phyloP scores from a whole-genome alignment of 495 filamentous ascomycete species.

The Lepidopterella palustris region DNA sequence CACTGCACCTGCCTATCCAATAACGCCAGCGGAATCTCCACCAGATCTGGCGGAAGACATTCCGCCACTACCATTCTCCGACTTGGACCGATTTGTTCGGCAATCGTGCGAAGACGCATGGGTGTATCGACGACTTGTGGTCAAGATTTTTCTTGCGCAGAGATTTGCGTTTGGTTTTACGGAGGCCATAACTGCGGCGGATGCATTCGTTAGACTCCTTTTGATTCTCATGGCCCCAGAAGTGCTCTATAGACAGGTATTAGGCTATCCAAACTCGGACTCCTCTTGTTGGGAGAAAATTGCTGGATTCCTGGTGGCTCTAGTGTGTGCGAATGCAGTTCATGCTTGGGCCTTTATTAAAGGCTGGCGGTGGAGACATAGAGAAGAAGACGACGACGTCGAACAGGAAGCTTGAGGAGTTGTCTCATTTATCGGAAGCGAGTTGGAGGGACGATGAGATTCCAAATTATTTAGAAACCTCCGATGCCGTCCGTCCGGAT shows the following conservation, averaged over 20 bases:
- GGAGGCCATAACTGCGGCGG: slow-evolving; percentile 16
- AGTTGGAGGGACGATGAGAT: background rate
- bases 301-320: background rate
- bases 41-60: slow-evolving; percentile 18
- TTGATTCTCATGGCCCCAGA: too few species aligned
- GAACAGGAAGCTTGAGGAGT: background rate
- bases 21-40: background rate
- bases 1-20: slow-evolving; percentile 22
- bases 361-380: slow-evolving; percentile 9
- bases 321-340: slow-evolving; percentile 18
- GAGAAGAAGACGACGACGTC: background rate
- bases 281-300: background rate
- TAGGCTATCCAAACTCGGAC: too few species aligned
- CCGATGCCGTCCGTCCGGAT: too few species aligned
- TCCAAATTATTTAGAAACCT: background rate
- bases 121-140: slow-evolving; percentile 26
- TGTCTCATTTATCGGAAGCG: background rate
- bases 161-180: slow-evolving; percentile 28
- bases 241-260: too few species aligned
- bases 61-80: slow-evolving; percentile 17
- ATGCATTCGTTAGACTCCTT: slow-evolving; percentile 21
- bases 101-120: background rate
- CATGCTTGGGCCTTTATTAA: slow-evolving; percentile 27
- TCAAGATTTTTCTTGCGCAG: slow-evolving; percentile 31
- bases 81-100: slow-evolving; percentile 27